Percentiles rank a stretch among this genome's conserved stretches.
Conservation (phyloP, 2,329 filamentous ascomycete genomes). For the Epichloe typhina region DNA sequence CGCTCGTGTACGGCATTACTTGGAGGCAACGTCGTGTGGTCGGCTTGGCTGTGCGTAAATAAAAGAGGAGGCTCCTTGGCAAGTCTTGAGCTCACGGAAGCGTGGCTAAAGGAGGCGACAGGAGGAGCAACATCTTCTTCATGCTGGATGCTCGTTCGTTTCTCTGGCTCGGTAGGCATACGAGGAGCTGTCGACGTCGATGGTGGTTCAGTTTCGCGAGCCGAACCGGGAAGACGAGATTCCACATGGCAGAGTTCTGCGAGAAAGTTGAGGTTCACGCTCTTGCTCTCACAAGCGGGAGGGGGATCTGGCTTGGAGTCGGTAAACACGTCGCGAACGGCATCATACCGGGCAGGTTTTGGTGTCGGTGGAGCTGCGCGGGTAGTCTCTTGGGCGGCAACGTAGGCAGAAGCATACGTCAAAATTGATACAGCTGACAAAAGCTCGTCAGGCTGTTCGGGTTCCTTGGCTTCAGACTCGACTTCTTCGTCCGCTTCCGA, state of each 20-base stretch:
- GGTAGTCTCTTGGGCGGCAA: constrained; percentile 16
- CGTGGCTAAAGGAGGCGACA: constrained; percentile 10
- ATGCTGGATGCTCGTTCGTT: constrained; percentile 12
- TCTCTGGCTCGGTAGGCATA: not conserved
- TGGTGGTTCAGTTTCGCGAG: constrained; percentile 2
- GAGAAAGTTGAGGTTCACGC: constrained; percentile 19
- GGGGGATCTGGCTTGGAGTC: constrained; percentile 20
- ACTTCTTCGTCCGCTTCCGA: constrained; percentile 14
- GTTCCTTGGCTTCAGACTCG: constrained; percentile 4
- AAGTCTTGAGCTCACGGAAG: constrained; percentile 13
- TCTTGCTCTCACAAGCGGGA: constrained; percentile 13
- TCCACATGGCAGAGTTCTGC: constrained; percentile 23
- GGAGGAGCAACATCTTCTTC: constrained; percentile 14
- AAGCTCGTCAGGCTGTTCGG: constrained; percentile 12
- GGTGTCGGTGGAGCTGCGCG: constrained; percentile 14
- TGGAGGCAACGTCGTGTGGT: constrained; percentile 11
- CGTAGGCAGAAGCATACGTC: constrained; percentile 19
- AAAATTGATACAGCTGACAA: constrained; percentile 19
- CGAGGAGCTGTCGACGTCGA: not conserved
- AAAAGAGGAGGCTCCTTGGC: constrained; percentile 13
- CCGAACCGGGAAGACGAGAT: constrained; percentile 12
- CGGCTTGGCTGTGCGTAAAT: constrained; percentile 11
- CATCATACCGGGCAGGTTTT: constrained; percentile 22
- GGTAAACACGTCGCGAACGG: constrained; percentile 29
- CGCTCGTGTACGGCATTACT: constrained; percentile 12